Evolutionary conservation across 148 eudicot species (phyloP).

Genomic region (Silene conica): DNA sequence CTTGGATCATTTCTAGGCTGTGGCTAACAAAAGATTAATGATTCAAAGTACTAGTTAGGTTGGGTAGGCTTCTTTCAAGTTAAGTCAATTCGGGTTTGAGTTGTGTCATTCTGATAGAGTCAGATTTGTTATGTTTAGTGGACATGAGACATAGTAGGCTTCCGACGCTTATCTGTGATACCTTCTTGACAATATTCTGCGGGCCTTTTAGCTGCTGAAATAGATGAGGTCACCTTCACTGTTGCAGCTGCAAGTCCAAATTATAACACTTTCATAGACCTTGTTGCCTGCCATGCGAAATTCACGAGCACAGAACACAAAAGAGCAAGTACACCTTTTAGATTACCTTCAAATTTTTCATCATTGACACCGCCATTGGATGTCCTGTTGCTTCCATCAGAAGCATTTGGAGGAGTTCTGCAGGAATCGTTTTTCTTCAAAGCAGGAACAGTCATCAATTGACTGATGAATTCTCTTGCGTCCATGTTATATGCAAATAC

Average conservation of each 20-base stretch:
- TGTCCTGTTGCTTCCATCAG: conserved; percentile 20
- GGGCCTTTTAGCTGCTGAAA: conserved; percentile 48
- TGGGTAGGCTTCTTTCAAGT: no score
- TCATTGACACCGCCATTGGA: conserved; percentile 30
- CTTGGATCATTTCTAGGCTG: no score
- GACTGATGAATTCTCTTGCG: conserved; percentile 69
- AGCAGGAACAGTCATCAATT: conserved; percentile 58
- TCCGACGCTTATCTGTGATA: conserved; percentile 16
- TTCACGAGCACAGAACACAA: not conserved
- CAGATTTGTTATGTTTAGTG: no score
- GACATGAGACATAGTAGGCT: conserved; percentile 6
- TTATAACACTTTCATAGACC: conserved; percentile 13
- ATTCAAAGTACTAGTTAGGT: no score
- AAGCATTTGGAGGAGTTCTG: conserved; percentile 25
- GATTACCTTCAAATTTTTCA: conserved; percentile 29
- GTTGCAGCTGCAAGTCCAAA: conserved; percentile 20
- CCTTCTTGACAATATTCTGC: conserved; percentile 49
- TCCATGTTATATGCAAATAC: conserved; percentile 68
- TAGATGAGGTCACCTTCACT: conserved; percentile 24
- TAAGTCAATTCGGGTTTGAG: no score
- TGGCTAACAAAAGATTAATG: no score
- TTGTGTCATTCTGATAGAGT: no score
- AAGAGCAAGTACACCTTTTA: not conserved
- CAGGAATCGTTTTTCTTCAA: conserved; percentile 32
- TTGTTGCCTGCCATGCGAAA: conserved; percentile 20